A percentile compares a stretch with the other conserved stretches of the same genome.
phyloP scores from a whole-genome alignment of 305 asterid genomes.

The Caryopteris hybrid region DNA sequence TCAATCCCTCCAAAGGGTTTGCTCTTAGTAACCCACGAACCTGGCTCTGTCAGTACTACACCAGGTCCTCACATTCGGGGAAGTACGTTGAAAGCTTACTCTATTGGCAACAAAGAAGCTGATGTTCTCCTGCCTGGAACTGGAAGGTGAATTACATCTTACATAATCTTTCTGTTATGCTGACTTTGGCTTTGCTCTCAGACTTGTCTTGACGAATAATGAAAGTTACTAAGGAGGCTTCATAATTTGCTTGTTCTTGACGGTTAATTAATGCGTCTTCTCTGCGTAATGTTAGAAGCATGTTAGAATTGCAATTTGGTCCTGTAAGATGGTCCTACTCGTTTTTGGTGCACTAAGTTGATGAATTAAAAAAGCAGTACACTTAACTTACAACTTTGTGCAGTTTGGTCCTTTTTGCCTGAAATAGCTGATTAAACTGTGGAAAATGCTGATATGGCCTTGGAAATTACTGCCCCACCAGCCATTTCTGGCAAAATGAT shows the following conservation, averaged over 20 bases:
- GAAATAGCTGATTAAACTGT: background rate
- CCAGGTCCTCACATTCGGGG: slow-evolving; percentile 96
- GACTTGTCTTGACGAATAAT: background rate
- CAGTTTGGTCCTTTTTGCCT: background rate
- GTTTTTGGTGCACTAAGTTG: background rate
- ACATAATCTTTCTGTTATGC: slow-evolving; percentile 1
- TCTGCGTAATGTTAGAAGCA: no score
- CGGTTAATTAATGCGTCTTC: no score
- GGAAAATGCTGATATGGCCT: background rate
- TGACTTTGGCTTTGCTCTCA: background rate
- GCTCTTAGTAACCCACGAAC: slow-evolving; percentile 93
- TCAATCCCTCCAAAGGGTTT: slow-evolving; percentile 83
- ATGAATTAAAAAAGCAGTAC: background rate
- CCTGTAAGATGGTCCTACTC: background rate
- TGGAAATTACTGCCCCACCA: background rate
- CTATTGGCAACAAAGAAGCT: slow-evolving; percentile 79
- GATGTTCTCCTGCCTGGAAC: slow-evolving; percentile 93
- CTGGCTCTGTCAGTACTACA: slow-evolving; percentile 53
- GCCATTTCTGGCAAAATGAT: background rate
- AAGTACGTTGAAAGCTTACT: slow-evolving; percentile 67
- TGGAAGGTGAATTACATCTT: slow-evolving; percentile 60
- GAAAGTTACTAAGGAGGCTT: background rate
- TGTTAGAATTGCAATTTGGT: background rate
- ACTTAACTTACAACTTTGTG: background rate
- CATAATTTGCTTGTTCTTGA: background rate